phyloP scores from a whole-genome alignment of 495 filamentous ascomycete species.

The Neurospora sublineolata region DNA sequence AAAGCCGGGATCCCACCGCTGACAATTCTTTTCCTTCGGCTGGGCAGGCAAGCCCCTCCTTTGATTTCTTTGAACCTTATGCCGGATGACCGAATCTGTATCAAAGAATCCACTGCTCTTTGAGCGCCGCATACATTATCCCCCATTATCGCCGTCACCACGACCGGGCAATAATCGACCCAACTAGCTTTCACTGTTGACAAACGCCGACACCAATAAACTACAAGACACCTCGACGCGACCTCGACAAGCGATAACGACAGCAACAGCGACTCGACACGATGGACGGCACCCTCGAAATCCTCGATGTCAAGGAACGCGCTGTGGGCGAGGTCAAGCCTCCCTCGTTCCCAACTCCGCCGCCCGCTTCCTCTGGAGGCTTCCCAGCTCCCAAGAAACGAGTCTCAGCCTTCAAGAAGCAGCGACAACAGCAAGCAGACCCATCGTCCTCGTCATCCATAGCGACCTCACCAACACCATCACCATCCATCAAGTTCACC shows the following conservation, averaged over 20 bases:
- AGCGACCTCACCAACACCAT: neutral
- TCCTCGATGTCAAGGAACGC: slow-evolving; percentile 74
- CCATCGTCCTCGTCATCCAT: neutral
- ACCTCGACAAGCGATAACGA: neutral
- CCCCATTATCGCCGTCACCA: neutral
- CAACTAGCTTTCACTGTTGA: neutral
- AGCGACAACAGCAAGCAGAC: slow-evolving; percentile 26
- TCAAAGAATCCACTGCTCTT: neutral
- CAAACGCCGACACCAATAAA: neutral
- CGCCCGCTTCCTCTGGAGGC: slow-evolving; percentile 50
- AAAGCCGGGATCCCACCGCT: neutral
- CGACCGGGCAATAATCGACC: neutral
- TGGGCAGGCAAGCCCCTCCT: neutral
- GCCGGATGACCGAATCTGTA: neutral
- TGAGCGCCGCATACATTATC: neutral
- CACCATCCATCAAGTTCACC: neutral
- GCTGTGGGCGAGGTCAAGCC: slow-evolving; percentile 39
- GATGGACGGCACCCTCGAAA: slow-evolving; percentile 38
- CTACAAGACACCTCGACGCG: neutral
- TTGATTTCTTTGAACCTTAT: neutral
- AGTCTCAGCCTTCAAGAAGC: slow-evolving; percentile 68
- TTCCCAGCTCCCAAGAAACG: slow-evolving; percentile 83
- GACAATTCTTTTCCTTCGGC: neutral
- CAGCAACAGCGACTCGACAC: neutral
- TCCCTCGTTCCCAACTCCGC: slow-evolving; percentile 52